Conservation (phyloP, 352 stramenopile species). For the Phytophthora ramorum region DNA sequence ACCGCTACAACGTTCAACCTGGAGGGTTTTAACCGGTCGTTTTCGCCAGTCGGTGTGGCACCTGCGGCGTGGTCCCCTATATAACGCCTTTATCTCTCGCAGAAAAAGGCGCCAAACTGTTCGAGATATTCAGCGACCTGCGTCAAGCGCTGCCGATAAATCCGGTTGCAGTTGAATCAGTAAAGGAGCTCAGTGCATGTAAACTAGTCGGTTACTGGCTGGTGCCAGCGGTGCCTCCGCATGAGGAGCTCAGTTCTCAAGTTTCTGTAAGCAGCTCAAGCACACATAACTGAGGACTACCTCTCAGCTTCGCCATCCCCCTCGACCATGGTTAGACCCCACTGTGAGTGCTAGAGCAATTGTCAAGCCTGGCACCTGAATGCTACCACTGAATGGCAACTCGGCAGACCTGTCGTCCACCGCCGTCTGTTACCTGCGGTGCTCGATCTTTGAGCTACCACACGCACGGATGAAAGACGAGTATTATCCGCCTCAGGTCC, state of each 20-base stretch:
- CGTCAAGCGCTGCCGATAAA: neutral
- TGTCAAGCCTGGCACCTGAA: neutral
- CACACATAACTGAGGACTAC: no score
- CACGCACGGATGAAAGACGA: conserved; percentile 1
- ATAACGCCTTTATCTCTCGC: neutral
- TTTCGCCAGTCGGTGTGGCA: neutral
- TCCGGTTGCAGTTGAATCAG: no score
- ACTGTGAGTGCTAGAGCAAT: neutral
- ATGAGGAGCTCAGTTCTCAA: no score
- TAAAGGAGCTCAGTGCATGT: no score
- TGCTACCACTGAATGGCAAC: neutral
- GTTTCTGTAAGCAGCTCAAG: no score
- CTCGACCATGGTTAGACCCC: no score
- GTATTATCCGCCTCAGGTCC: conserved; percentile 6
- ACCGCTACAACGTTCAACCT: neutral
- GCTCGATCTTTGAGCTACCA: neutral
- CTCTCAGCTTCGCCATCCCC: no score
- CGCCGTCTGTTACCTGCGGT: conserved; percentile 3
- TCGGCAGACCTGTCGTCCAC: neutral
- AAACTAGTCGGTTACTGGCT: no score
- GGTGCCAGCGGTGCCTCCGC: no score
- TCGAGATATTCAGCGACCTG: neutral
- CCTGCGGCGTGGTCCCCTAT: neutral
- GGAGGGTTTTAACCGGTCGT: neutral
- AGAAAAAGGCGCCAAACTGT: neutral